phyloP scores from a whole-genome alignment of 257 asterid genomes.

The Avicennia marina region DNA sequence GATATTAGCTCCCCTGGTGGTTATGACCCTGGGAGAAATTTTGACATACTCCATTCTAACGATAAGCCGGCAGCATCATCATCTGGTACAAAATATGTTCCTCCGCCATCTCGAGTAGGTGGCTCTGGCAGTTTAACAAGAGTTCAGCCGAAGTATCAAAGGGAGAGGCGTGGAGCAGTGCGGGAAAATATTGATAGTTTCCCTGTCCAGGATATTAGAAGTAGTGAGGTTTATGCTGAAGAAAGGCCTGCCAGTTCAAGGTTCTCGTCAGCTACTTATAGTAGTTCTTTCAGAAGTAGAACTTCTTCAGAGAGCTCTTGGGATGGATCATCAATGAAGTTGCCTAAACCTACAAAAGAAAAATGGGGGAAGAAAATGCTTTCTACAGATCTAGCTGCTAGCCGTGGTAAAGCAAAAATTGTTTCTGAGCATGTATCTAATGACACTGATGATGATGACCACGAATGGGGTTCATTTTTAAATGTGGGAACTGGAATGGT shows the following conservation, averaged over 20 bases:
- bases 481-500: conserved; percentile 38
- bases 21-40: conserved; percentile 46
- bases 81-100: conserved; percentile 52
- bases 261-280: conserved; percentile 42
- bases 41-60: conserved; percentile 38
- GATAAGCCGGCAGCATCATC: conserved; percentile 38
- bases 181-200: conserved; percentile 47
- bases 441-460: conserved; percentile 62
- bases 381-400: conserved; percentile 26
- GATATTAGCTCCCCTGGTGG: conserved; percentile 44
- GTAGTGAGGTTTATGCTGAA: conserved; percentile 49
- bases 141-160: conserved; percentile 47
- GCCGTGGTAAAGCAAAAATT: conserved; percentile 49
- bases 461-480: conserved; percentile 43
- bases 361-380: conserved; percentile 38
- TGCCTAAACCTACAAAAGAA: conserved; percentile 37
- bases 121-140: conserved; percentile 36
- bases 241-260: conserved; percentile 50
- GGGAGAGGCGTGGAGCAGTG: conserved; percentile 52
- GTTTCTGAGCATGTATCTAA: conserved; percentile 39
- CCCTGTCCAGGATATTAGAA: conserved; percentile 50
- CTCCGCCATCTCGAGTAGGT: conserved; percentile 52
- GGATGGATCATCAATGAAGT: conserved; percentile 47
- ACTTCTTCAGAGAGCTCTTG: conserved; percentile 62
- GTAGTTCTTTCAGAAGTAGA: conserved; percentile 45